Evolutionary conservation across 1,284 basidiomycete species (phyloP), one percentile per base, ranked within the genome.

Genomic region (Veloporphyrellus conicus): DNA sequence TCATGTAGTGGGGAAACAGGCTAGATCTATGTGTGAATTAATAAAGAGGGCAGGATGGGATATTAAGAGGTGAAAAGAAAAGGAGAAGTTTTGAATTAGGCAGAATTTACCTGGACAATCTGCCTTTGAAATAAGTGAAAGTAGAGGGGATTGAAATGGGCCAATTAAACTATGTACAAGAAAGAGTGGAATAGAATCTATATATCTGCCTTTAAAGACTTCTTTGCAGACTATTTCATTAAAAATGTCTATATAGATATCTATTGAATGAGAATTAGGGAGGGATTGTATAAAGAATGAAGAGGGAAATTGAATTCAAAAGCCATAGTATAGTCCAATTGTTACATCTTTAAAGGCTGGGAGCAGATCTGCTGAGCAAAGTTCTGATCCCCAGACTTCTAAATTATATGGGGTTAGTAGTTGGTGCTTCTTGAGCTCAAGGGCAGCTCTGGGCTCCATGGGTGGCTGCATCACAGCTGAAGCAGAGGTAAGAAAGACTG

Each of bases 81-180:
- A 51, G 0, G 47, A 55, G 4, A 50, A 45, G 6, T 50, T 55
- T 5, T 54, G 48, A 0, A 55, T 6, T 0, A 55, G 8, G 16
- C 39, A 6, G 1, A 35, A 54, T 22, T 50, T 54, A 4, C 39
- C 44, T 0, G 46, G 44, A 0, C 6, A 7, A 0, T 41, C 33
- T 0, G 38, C 8, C 14, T 50, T 55, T 0, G 44, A 36, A 0
- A 54, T 37, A 0, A 55, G 14, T 0, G 44, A 50, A 0, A 55
- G 11, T 0, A 48, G 44, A 0, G 44, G 50, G 0, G 52, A n/a
- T n/a, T 54, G 49, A 12, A 31, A 53, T 0, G 48, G 53, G 0
- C 48, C 33, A 0, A 54, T 14, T 6, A 18, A 1, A 10, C 4
- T 6, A 3, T 9, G 7, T 11, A 19, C 8, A 18, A 18, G 19